Percentiles rank a stretch among this genome's conserved stretches.
These are phyloP conservation scores for Eucalyptus lansdowneana DNA, from an alignment of 345 rosid species.

Conservation along the genomic window DNA sequence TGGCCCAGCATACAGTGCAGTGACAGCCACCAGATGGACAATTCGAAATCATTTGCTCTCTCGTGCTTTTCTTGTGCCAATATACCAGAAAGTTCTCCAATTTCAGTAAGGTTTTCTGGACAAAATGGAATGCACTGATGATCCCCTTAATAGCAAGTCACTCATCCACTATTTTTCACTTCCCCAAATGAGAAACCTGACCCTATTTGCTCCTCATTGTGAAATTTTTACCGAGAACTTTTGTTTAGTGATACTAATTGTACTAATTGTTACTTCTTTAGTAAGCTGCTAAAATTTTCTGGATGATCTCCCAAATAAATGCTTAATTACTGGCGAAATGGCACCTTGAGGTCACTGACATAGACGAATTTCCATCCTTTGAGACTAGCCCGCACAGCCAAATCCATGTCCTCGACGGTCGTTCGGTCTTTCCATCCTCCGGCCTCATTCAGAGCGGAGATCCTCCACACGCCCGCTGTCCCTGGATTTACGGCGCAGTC, in stretches of 20 bases:
- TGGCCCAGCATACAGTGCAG: background rate
- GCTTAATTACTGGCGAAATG: background rate
- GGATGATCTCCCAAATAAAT: background rate
- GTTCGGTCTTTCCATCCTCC: constrained; percentile 96
- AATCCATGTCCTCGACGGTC: constrained; percentile 90
- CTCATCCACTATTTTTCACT: background rate
- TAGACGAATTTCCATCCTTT: constrained; percentile 78
- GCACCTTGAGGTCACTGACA: constrained; percentile 41
- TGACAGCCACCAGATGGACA: background rate
- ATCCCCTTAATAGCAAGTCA: background rate
- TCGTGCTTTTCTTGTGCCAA: background rate
- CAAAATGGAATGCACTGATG: background rate
- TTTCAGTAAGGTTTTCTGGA: background rate
- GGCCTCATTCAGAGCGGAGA: constrained; percentile 58
- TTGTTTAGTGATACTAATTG: background rate
- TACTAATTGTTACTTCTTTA: background rate
- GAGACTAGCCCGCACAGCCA: constrained; percentile 79
- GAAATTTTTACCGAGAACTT: background rate
- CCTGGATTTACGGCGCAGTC: constrained; percentile 15
- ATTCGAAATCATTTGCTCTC: background rate
- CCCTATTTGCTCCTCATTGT: background rate
- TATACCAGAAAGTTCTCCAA: background rate
- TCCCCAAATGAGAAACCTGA: background rate
- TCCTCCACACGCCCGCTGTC: constrained; percentile 94
- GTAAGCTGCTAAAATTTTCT: background rate